Evolutionary conservation across 192 early-diverging fungal species (phyloP).

Genomic region (Spinellus fusiger): DNA sequence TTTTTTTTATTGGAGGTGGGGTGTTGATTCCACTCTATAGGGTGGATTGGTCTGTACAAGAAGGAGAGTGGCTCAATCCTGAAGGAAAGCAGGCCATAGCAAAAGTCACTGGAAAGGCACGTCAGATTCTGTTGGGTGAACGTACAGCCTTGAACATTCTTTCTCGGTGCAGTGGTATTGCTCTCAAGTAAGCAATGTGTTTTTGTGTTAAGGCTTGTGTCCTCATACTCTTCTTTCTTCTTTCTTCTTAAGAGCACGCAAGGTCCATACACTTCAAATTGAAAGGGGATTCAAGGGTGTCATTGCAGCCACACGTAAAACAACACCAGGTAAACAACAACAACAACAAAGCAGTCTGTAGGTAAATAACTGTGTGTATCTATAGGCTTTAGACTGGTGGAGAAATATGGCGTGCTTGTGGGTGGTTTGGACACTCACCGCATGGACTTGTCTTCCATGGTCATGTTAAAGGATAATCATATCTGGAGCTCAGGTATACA

Average conservation of each 20-base stretch:
- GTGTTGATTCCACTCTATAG: constrained; percentile 28
- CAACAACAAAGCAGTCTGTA: background rate
- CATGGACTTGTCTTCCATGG: constrained; percentile 93
- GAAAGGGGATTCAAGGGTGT: constrained; percentile 71
- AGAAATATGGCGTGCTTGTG: constrained; percentile 97
- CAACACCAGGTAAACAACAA: constrained; percentile 73
- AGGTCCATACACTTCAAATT: constrained; percentile 59
- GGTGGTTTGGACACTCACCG: constrained; percentile 97
- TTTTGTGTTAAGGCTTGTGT: background rate
- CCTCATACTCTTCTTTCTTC: background rate
- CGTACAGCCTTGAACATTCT: constrained; percentile 92
- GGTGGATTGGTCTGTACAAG: constrained; percentile 80
- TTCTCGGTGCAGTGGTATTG: constrained; percentile 90
- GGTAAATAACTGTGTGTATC: too few species aligned
- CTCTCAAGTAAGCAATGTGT: constrained; percentile 49
- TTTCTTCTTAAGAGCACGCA: constrained; percentile 39
- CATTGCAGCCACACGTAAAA: constrained; percentile 95
- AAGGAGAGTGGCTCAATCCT: constrained; percentile 80
- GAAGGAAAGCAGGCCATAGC: constrained; percentile 55
- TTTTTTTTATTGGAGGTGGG: background rate
- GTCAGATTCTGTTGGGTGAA: constrained; percentile 86
- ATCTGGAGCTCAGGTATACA: constrained; percentile 75
- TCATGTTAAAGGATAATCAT: constrained; percentile 99
- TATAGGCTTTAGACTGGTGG: constrained; percentile 88
- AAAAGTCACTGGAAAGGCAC: constrained; percentile 74